Percentiles rank a stretch among this genome's conserved stretches.
phyloP scores from a whole-genome alignment of 2,329 filamentous ascomycete species.

The Cordyceps tenuipes region DNA sequence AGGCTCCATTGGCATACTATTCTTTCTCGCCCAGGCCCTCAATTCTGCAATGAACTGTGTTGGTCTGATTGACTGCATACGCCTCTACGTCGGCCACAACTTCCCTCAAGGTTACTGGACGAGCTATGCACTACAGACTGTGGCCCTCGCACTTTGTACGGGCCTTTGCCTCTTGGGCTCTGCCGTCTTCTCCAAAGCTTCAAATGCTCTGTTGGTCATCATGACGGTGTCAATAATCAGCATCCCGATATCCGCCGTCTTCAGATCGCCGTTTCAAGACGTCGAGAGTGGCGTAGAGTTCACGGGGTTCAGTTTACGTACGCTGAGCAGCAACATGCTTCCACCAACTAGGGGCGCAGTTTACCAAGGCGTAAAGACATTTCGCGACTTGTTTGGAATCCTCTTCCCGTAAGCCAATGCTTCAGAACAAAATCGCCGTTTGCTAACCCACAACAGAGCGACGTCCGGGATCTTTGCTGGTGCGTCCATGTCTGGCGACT shows the following conservation, averaged over 20 bases:
- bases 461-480: conserved; percentile 57
- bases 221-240: conserved; percentile 67
- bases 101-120: conserved; percentile 69
- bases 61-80: conserved; percentile 74
- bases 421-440: conserved; percentile 39
- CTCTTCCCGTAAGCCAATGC: conserved; percentile 55
- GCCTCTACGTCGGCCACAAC: conserved; percentile 60
- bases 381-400: conserved; percentile 78
- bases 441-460: conserved; percentile 24
- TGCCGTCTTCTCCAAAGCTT: conserved; percentile 69
- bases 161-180: conserved; percentile 71
- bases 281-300: conserved; percentile 58
- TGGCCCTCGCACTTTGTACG: conserved; percentile 63
- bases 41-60: conserved; percentile 85
- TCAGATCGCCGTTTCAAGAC: conserved; percentile 60
- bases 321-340: conserved; percentile 64
- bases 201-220: conserved; percentile 65
- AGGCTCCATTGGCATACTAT: conserved; percentile 78
- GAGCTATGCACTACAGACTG: conserved; percentile 66
- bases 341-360: conserved; percentile 59
- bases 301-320: conserved; percentile 65
- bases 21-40: conserved; percentile 83
- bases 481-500: conserved; percentile 83
- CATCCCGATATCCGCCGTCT: conserved; percentile 69
- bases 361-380: conserved; percentile 57